Evolutionary conservation across 148 eudicot species (phyloP), one percentile per base, ranked within the genome.

Genomic region (Spergularia bocconei): DNA sequence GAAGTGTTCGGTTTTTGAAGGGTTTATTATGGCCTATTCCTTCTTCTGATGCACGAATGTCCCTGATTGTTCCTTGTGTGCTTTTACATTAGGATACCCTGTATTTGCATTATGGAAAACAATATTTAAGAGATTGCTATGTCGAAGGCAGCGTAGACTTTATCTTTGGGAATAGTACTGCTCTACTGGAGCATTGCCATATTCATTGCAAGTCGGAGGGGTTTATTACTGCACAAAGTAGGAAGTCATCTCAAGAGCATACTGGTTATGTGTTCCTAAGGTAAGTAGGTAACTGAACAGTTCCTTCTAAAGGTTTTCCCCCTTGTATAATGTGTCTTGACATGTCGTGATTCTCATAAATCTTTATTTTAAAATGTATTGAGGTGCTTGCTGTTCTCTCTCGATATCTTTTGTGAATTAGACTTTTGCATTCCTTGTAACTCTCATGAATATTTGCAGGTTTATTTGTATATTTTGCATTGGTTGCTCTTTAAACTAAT

Each of bases 111-210:
- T 71, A 90, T 72, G 98, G 98, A 77, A 90, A 84, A 79, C 98
- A 92, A 75, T 95, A 95, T 88, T 74, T 95, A 66, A 83, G 84
- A 75, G 98, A 95, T 72, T 95, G 98, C 83, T 95, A 95, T 66
- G 84, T 95, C 62, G 98, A 95, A 84, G 97, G 98, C 78, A 95
- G 97, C 38, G 98, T 95, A 41, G 98, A 95, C 80, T 95, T 95
- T 80, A 89, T 95, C 71, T 95, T 95, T 64, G 98, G 98, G 38
- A 95, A 95, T 74, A 95, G 98, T 85, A 95, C 98, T 61, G 93
- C 98, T 58, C 82, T 95, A 58, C 74, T 95, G 87, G 98, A 95
- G 84, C 98, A 95, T 82, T 95, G 98, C 72, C 98, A 95, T 75
- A 95, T 92, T 75, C 92, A 95, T 80, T 92, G 98, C 97, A 92